Evolutionary conservation across 306 rosid species (phyloP).

Genomic region (Castanopsis chinensis): DNA sequence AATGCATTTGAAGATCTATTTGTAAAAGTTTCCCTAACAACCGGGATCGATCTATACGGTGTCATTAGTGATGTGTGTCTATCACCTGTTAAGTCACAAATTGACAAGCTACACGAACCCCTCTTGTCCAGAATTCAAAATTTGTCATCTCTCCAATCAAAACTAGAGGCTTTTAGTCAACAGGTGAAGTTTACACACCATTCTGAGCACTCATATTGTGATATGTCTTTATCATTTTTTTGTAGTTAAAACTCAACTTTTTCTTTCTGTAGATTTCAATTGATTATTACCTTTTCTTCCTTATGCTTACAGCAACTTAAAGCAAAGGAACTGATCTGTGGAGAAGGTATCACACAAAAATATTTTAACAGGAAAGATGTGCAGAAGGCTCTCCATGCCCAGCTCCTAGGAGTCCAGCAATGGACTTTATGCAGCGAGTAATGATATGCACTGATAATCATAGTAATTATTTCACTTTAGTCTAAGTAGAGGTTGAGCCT

Average conservation of each 20-base stretch:
- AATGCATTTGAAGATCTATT: neutral
- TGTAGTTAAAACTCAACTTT: neutral
- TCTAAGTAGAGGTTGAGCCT: too few species aligned
- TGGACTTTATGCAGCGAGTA: neutral
- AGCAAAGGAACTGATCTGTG: neutral
- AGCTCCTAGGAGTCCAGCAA: neutral
- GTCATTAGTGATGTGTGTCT: neutral
- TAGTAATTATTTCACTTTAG: neutral
- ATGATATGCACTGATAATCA: neutral
- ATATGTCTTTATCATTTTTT: neutral
- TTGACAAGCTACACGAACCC: too few species aligned
- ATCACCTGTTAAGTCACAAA: neutral
- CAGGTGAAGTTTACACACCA: neutral
- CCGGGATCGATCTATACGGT: neutral
- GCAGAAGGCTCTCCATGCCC: slow-evolving; percentile 1
- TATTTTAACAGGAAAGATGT: slow-evolving; percentile 7
- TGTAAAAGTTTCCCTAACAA: too few species aligned
- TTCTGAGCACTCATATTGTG: too few species aligned
- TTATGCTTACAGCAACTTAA: neutral
- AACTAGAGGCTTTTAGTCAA: too few species aligned
- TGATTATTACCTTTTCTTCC: neutral
- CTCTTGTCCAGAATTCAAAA: too few species aligned
- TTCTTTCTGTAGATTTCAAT: neutral
- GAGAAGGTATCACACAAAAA: neutral
- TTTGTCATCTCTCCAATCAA: too few species aligned